These are phyloP conservation scores for Globisporangium cederbergense DNA, from an alignment of 352 stramenopile species.

Conservation along the genomic window DNA sequence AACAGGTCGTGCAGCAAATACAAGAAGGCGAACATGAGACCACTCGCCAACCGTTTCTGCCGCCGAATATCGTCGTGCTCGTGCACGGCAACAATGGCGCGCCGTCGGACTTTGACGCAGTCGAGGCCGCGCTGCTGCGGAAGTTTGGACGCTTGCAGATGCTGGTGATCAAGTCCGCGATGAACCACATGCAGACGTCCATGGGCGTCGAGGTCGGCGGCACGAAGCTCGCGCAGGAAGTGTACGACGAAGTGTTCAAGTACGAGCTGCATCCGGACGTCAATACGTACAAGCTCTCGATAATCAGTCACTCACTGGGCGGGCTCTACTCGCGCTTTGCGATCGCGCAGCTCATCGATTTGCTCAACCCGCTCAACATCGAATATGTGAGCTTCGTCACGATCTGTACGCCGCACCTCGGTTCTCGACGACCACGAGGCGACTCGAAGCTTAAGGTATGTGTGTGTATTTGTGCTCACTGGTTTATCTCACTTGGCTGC, in stretches of 20 bases:
- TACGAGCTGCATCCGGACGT: constrained; percentile 53
- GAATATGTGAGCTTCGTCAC: constrained; percentile 76
- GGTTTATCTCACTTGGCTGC: too few species aligned
- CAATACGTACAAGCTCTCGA: constrained; percentile 59
- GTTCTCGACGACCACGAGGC: constrained; percentile 59
- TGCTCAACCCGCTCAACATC: constrained; percentile 55
- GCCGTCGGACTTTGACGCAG: constrained; percentile 61
- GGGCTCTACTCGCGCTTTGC: constrained; percentile 74
- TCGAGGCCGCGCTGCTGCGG: constrained; percentile 36
- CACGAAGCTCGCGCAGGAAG: constrained; percentile 57
- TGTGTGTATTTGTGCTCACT: neutral
- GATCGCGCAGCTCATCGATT: constrained; percentile 49
- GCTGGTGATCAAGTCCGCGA: constrained; percentile 63
- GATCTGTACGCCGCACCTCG: constrained; percentile 77
- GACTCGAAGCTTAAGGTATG: constrained; percentile 61
- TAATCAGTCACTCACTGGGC: constrained; percentile 73
- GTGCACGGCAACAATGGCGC: constrained; percentile 84
- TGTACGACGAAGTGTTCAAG: constrained; percentile 53
- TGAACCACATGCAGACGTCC: constrained; percentile 62
- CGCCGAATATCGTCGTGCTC: constrained; percentile 71
- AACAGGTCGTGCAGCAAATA: neutral
- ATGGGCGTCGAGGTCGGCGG: constrained; percentile 66
- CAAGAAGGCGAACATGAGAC: neutral
- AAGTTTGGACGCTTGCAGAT: constrained; percentile 49
- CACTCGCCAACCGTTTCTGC: constrained; percentile 23